Evolutionary conservation across 1,284 basidiomycete genomes (phyloP), one percentile per base, ranked within the genome.

Genomic region (Cutaneotrichosporon curvatum): DNA sequence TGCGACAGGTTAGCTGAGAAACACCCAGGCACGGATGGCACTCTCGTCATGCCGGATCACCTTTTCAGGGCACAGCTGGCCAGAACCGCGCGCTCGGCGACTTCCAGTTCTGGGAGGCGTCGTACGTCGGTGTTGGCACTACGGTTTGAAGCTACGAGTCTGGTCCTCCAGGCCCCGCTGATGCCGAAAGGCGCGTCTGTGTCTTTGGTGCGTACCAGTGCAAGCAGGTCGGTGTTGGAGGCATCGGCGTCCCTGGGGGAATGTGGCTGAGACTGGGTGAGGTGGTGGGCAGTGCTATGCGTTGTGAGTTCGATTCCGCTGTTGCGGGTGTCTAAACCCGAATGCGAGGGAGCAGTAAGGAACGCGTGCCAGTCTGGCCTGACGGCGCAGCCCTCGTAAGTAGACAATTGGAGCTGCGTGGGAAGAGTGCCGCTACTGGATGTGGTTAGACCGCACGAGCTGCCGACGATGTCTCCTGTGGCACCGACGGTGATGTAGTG

Each of bases 41-140:
- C 3, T 3, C 31, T 21, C 22, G 14, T 43, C 37, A 8, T 11
- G 23, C n/a, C 5, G 19, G 30, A 55, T 37, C 41, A 63, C 66
- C 63, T 64, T 49, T 63, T 62, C 10, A 57, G 32, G 1, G 42
- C 55, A 43, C 63, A 65, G 40, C 61, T 60, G 4, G 56, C 40
- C 11, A 64, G 40, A 3, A 59, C 62, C 2, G 48, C 60, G 18
- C 63, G 40, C 22, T 56, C 35, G 4, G 61, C 63, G 7, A 63
- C 52, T 5, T 20, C 35, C 15, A 53, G 14, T 6, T 39, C 37
- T 39, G 18, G 19, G 14, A 39, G 23, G 8, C 25, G 25, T 28
- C 25, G 16, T 33, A 30, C 14, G 15, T 28, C 28, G n/a, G n/a
- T n/a, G n/a, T n/a, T n/a, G n/a, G n/a, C n/a, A n/a, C n/a, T n/a